A percentile compares a stretch with the other conserved stretches of the same genome.
Conservation (phyloP, 2,329 filamentous ascomycete species). For the Cadophora sp. region DNA sequence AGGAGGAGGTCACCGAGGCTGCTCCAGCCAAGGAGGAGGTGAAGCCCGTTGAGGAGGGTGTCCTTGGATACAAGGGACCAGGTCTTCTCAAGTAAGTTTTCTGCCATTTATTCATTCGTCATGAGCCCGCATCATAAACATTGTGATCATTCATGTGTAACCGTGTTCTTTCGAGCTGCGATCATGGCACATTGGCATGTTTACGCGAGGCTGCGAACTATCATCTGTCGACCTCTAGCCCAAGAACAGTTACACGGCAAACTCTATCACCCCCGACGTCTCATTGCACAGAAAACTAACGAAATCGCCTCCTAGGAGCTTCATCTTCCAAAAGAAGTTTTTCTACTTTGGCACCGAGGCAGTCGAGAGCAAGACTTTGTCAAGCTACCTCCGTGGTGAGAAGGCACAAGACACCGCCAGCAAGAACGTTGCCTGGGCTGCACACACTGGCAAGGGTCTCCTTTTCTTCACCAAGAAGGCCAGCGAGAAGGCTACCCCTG, state of each 20-base stretch:
- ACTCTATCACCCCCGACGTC: neutral
- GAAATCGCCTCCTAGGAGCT: constrained; percentile 66
- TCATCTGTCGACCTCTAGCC: neutral
- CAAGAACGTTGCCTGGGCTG: constrained; percentile 85
- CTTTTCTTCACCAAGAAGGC: constrained; percentile 83
- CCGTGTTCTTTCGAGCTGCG: neutral
- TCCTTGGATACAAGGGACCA: constrained; percentile 87
- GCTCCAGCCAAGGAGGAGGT: constrained; percentile 57
- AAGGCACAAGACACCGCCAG: constrained; percentile 78
- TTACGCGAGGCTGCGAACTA: constrained; percentile 18
- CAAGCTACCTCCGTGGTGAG: constrained; percentile 83
- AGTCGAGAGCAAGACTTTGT: constrained; percentile 75
- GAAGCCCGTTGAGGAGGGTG: constrained; percentile 69
- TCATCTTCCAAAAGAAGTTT: constrained; percentile 88
- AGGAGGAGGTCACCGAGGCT: constrained; percentile 68
- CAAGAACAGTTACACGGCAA: neutral
- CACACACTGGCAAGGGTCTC: constrained; percentile 93
- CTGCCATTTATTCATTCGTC: neutral
- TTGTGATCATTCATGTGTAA: neutral
- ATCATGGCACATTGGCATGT: neutral
- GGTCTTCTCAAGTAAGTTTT: constrained; percentile 79
- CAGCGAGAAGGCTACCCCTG: constrained; percentile 80
- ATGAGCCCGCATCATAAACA: neutral
- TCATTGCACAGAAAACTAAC: constrained; percentile 3
- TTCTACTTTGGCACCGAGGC: constrained; percentile 85